Conservation (phyloP, 1,139 yeast genomes). For the Pichia sp. region DNA sequence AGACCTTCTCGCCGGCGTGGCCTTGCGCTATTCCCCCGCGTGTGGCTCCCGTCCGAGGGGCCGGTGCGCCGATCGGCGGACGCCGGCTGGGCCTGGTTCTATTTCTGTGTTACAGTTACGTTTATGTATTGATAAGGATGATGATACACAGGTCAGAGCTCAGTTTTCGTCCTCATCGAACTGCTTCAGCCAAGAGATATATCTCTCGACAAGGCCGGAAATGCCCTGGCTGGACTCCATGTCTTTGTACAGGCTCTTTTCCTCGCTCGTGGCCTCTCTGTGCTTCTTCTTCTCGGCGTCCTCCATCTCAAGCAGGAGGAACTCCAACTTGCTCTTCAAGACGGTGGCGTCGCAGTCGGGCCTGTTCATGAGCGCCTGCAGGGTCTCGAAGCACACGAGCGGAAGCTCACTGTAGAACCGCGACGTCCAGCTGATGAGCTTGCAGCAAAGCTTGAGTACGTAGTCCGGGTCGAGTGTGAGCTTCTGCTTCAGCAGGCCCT, state of each 20-base stretch:
- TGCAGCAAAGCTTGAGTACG: constrained; percentile 26
- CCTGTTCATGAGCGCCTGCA: constrained; percentile 21
- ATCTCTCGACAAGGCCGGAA: constrained; percentile 27
- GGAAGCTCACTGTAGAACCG: constrained; percentile 34
- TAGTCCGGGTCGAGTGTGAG: constrained; percentile 24
- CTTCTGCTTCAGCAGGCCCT: not conserved
- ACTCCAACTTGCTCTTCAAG: constrained; percentile 27
- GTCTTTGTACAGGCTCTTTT: constrained; percentile 13
- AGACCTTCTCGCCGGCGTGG: too few species aligned
- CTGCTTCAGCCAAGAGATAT: constrained; percentile 31
- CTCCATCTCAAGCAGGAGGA: constrained; percentile 20
- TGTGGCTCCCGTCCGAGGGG: not conserved
- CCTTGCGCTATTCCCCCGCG: too few species aligned
- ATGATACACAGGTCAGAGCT: not conserved
- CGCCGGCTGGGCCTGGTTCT: not conserved
- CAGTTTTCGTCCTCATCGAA: constrained; percentile 17
- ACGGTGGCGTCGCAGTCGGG: constrained; percentile 23
- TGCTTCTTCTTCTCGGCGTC: constrained; percentile 2
- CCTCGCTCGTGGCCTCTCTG: constrained; percentile 5
- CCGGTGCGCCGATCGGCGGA: not conserved
- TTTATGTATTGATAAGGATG: too few species aligned
- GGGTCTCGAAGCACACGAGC: constrained; percentile 22
- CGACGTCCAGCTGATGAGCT: constrained; percentile 31
- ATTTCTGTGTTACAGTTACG: not conserved
- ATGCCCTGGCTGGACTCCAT: constrained; percentile 20